Evolutionary conservation across 2,329 filamentous ascomycete species (phyloP), one percentile per base, ranked within the genome.

Genomic region (Alternaria metachromatica): DNA sequence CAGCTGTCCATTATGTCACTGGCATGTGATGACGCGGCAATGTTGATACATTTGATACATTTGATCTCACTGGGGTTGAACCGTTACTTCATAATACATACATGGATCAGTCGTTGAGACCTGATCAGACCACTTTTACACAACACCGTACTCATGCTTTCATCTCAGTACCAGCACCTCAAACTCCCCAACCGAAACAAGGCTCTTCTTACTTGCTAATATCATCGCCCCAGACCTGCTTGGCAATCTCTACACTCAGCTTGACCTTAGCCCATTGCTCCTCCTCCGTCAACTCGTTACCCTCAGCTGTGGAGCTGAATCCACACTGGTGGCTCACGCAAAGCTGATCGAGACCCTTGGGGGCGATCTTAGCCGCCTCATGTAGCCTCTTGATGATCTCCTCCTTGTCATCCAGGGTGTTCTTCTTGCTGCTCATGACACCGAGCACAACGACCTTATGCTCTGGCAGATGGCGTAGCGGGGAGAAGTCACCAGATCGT

Each of bases 251-350:
- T 1, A 86, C 83, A 77, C 86, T 82, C 20, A 87, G 75, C 59
- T 82, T 77, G 8, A 87, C 78, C 82, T 88, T 88, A 4, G 82
- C 85, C 86, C 86, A 88, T 75, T 87, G 85, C 80, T 87, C 82
- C 63, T 87, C 85, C 74, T 87, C 84, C 11, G 77, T 84, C 67
- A 88, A 77, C 63, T 87, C 83, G 64, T 88, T 87, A 41, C 86
- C 86, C 77, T 88, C 86, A 60, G 83, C 82, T 6, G 85, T 87
- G n/a, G 82, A 84, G 70, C 82, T 84, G 72, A 88, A 88, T 5
- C 86, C 86, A 70, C 86, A 88, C 78, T 88, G 86, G 71, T 87
- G 86, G 67, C 83, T 86, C 63, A 87, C 71, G 73, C 84, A 86
- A 63, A 88, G 77, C 81, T 88, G 86, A 55, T 86, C 83, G 8